These are phyloP conservation scores for Thyridium curvatum DNA, from an alignment of 2,329 filamentous ascomycete genomes.

Conservation along the genomic window DNA sequence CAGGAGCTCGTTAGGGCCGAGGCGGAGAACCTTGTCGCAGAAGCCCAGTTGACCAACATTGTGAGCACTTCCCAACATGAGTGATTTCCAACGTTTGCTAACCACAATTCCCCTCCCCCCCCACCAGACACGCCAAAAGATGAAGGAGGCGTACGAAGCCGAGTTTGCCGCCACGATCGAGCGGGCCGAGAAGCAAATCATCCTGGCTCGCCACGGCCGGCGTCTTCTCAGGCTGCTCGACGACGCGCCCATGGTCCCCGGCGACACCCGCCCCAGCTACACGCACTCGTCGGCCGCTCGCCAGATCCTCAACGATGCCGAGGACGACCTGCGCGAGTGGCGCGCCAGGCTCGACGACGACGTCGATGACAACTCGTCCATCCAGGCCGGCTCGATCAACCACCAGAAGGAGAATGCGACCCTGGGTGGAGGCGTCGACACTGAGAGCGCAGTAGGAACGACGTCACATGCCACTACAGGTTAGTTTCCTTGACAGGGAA, in stretches of 20 bases:
- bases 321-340: conserved; percentile 82
- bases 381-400: not conserved
- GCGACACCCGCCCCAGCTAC: conserved; percentile 69
- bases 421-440: not conserved
- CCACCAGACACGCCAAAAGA: conserved; percentile 78
- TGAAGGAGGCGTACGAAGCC: conserved; percentile 84
- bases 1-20: conserved; percentile 95
- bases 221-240: conserved; percentile 81
- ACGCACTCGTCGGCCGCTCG: conserved; percentile 61
- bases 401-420: conserved; percentile 1
- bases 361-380: conserved; percentile 4
- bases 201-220: conserved; percentile 85
- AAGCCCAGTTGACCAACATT: conserved; percentile 93
- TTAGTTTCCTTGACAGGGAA: too few relatives aligned
- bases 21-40: conserved; percentile 91
- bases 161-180: conserved; percentile 91
- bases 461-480: too few relatives aligned
- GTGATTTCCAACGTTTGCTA: too few relatives aligned
- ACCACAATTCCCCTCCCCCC: not conserved
- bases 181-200: conserved; percentile 92
- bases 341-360: conserved; percentile 33
- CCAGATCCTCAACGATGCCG: conserved; percentile 86
- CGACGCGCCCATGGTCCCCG: conserved; percentile 82
- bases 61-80: conserved; percentile 59
- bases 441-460: not conserved